A percentile compares a stretch with the other conserved stretches of the same genome.
Conservation (phyloP, 2,329 filamentous ascomycete species). For the Aspergillus niger region DNA sequence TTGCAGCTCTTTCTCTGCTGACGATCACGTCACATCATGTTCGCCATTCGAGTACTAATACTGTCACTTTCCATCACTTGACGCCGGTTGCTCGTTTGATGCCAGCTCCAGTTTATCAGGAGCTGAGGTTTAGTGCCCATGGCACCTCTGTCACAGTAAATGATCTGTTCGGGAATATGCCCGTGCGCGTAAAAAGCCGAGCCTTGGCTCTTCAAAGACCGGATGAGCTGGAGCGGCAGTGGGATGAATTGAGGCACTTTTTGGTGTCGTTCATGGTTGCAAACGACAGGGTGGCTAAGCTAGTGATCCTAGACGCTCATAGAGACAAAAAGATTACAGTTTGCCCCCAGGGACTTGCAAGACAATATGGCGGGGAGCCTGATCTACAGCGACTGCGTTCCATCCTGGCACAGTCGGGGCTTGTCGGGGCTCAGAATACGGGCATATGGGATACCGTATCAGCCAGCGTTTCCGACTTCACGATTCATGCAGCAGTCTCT, state of each 20-base stretch:
- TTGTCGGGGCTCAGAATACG: constrained; percentile 57
- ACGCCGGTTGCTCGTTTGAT: constrained; percentile 64
- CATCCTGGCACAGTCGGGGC: constrained; percentile 66
- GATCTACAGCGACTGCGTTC: constrained; percentile 44
- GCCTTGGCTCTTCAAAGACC: constrained; percentile 56
- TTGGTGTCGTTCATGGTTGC: constrained; percentile 69
- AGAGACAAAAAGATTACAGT: constrained; percentile 41
- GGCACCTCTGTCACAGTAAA: constrained; percentile 76
- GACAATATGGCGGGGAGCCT: constrained; percentile 13
- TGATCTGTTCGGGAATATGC: constrained; percentile 86
- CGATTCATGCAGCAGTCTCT: constrained; percentile 71
- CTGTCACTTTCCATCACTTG: constrained; percentile 70
- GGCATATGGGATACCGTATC: constrained; percentile 70
- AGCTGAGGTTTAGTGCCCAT: constrained; percentile 58
- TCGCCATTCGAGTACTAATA: constrained; percentile 55
- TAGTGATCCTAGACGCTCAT: constrained; percentile 61
- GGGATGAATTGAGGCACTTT: constrained; percentile 62
- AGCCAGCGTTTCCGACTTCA: constrained; percentile 63
- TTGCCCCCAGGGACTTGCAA: constrained; percentile 16
- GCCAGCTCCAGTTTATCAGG: constrained; percentile 62
- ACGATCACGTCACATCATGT: constrained; percentile 71
- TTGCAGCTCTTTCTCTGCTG: constrained; percentile 75
- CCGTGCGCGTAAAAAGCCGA: constrained; percentile 83
- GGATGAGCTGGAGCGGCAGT: constrained; percentile 62
- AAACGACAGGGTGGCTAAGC: constrained; percentile 59